Evolutionary conservation across 176 grass and related monocot species (phyloP), one percentile per base, ranked within the genome.

Genomic region (Juncus inflexus): DNA sequence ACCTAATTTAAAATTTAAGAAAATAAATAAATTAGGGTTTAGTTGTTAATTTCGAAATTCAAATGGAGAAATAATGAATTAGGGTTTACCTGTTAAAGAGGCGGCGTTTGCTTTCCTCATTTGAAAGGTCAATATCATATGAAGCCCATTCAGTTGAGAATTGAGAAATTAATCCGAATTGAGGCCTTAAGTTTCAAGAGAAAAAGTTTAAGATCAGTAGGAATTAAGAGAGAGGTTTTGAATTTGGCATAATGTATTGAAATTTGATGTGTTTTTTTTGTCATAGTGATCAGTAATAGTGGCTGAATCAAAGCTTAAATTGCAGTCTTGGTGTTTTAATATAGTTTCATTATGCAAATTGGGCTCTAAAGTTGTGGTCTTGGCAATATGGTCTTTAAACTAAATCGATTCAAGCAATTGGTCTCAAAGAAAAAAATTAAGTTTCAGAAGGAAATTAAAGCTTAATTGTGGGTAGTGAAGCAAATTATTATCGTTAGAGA

Each of bases 21-120:
- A 63, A 19, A 74, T 65, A 64, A 12, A 60, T 71, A 19, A 59
- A 14, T 57, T 15, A 58, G 35, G 43, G 43, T 47, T 3, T 43
- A 12, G 56, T 14, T 16, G 19, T 35, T 70, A 67, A 70, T 56
- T 15, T 12, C 55, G 35, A 47, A 45, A 35, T 55, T 61, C 4
- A 14, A 11, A 37, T 6, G 2, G 62, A 28, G 19, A 28, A 47
- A 47, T 47, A 0, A 57, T 49, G 45, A 58, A 55, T 28, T 55
- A 7, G 14, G 43, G 7, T 50, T 12, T 60, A 97, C 92, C 88
- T 91, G 67, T 99, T 92, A 35, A 86, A 71, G 36, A 99, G 88
- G 69, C 88, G 83, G 72, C 88, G 94, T 61, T 83, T 84, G 75
- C 85, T 89, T 72, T 99, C 94, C 65, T 86, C 85, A 57, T 62